Evolutionary conservation across 345 rosid species (phyloP), one percentile per base, ranked within the genome.

Genomic region (Mangifera indica): DNA sequence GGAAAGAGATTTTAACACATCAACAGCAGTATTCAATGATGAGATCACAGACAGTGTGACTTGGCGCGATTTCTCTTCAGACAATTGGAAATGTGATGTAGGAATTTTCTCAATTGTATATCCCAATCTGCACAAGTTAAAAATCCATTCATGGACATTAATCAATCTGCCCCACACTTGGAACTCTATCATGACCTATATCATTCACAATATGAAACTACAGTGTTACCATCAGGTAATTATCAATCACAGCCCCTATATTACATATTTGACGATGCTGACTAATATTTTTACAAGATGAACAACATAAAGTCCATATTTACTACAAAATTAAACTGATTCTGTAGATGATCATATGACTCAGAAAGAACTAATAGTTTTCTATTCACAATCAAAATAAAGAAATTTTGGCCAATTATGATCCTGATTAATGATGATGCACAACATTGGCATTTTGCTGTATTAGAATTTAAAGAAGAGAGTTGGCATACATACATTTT

Each of bases 61-160:
- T 48, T 49, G 64, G 51, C 51, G 85, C 40, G 92, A 85, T 72
- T 80, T 84, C 72, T 87, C 89, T 71, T 89, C 86, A 9, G 97
- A 80, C 26, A 90, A 72, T 70, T 82, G 82, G 82, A 90, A 92
- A 69, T 75, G 70, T 59, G 97, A 90, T 14, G 83, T 55, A 8
- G 88, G 86, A 71, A 94, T 81, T 83, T 92, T 92, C 85, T 94
- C 97, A 18, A 90, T 18, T 49, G 84, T 83, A 77, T 86, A 90
- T 60, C 95, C 97, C 45, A 92, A 79, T 83, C 97, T 94, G 93
- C 82, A 90, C 7, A 67, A 68, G 54, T 22, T 54, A 49, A 75
- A 75, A 80, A 65, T 45, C 48, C 44, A 66, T 46, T 61, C 5
- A 46, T 40, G 21, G 42, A 34, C 24, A 54, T 13, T 7, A 70